These are phyloP conservation scores for Trifolium pratense DNA, from an alignment of 306 rosid species.

Conservation along the genomic window DNA sequence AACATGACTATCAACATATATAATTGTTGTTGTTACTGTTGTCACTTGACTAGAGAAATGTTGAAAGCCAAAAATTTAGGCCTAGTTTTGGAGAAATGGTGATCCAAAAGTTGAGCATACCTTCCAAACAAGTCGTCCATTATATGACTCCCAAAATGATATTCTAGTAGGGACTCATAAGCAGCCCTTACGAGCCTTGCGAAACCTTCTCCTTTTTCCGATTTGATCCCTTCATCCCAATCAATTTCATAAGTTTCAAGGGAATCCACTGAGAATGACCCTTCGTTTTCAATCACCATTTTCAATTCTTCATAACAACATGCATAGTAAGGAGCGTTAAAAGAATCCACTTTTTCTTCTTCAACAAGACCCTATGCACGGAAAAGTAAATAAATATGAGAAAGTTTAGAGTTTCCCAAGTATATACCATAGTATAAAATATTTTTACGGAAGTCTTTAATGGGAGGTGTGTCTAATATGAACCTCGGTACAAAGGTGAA, in stretches of 20 bases:
- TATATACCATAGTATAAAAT: too few species aligned
- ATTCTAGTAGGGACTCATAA: conserved; percentile 72
- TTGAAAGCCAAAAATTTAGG: conserved; percentile 59
- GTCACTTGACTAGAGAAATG: conserved; percentile 53
- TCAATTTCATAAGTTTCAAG: conserved; percentile 51
- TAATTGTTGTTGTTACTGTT: too few species aligned
- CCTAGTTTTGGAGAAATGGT: conserved; percentile 46
- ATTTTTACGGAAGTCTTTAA: too few species aligned
- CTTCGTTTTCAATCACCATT: conserved; percentile 57
- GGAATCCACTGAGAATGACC: conserved; percentile 59
- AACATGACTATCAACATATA: too few species aligned
- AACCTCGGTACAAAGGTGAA: too few species aligned
- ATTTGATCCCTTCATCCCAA: conserved; percentile 62
- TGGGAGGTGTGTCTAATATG: too few species aligned
- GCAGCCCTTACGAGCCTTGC: conserved; percentile 61
- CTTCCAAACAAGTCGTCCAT: conserved; percentile 62
- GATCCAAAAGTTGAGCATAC: conserved; percentile 43
- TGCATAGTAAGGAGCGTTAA: conserved; percentile 81
- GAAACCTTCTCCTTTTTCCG: conserved; percentile 22
- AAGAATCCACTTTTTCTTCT: conserved; percentile 70
- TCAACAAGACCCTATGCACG: conserved; percentile 47
- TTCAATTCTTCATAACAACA: conserved; percentile 64
- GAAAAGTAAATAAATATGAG: background rate
- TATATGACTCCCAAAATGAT: conserved; percentile 60
- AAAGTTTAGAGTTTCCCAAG: too few species aligned